These are phyloP conservation scores for Sinapis alba DNA, from an alignment of 441 rosid genomes.

Conservation along the genomic window DNA sequence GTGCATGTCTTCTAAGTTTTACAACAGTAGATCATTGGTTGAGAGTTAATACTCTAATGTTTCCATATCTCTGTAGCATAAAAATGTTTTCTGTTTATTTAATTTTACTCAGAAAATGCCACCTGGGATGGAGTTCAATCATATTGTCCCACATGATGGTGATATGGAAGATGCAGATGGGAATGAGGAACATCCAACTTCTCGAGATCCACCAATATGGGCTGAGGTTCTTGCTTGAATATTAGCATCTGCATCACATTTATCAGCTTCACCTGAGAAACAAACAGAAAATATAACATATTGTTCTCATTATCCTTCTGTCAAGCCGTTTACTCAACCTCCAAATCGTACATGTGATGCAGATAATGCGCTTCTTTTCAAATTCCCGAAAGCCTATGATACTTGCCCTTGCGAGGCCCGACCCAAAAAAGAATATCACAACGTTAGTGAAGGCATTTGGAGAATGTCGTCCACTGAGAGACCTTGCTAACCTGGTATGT, in stretches of 20 bases:
- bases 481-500: constrained; percentile 86
- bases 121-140: constrained; percentile 97
- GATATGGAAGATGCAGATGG: constrained; percentile 81
- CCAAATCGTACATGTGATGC: constrained; percentile 38
- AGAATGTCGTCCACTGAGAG: constrained; percentile 89
- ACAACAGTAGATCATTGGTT: background rate
- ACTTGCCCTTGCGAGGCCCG: constrained; percentile 95
- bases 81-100: background rate
- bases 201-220: constrained; percentile 89
- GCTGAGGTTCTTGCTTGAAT: constrained; percentile 61
- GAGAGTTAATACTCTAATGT: background rate
- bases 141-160: constrained; percentile 83
- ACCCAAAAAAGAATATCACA: constrained; percentile 92
- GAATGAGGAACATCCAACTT: constrained; percentile 66
- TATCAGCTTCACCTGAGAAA: background rate
- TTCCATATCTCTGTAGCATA: background rate
- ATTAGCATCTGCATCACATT: constrained; percentile 3
- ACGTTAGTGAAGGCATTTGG: constrained; percentile 94
- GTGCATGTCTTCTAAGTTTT: background rate
- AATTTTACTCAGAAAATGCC: constrained; percentile 64
- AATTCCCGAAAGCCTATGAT: constrained; percentile 94
- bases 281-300: background rate
- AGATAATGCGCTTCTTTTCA: constrained; percentile 92
- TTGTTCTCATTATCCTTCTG: background rate
- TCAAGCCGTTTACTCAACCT: constrained; percentile 19